A percentile compares a stretch with the other conserved stretches of the same genome.
Conservation (phyloP, 2,329 filamentous ascomycete genomes). For the Furcasterigmium sp. region DNA sequence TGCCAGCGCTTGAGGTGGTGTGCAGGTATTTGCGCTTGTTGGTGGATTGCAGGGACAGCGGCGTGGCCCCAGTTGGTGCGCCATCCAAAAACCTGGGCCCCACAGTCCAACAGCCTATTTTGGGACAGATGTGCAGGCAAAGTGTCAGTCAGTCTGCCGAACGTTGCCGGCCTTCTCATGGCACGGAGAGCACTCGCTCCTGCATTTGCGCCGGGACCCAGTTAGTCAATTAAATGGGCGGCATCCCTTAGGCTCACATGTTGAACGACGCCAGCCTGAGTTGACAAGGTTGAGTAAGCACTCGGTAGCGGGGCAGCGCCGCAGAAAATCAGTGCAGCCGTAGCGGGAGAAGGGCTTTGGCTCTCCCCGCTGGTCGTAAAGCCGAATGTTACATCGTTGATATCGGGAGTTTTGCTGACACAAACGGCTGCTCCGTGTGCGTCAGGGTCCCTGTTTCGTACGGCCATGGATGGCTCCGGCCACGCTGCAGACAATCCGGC, state of each 20-base stretch:
- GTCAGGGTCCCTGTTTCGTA: conserved; percentile 2
- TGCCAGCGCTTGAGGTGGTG: conserved; percentile 1
- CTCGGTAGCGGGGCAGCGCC: no score
- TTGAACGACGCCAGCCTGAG: no score
- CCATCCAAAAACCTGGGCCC: not conserved
- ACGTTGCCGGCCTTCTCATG: no score
- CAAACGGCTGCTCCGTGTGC: conserved; percentile 4
- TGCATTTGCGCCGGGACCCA: no score
- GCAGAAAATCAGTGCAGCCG: no score
- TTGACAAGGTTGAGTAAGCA: no score
- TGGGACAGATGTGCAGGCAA: conserved; percentile 1
- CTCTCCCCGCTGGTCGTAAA: not conserved
- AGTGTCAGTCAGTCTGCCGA: not conserved
- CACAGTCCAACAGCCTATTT: conserved; percentile 1
- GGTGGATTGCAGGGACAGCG: not conserved
- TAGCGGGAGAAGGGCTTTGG: no score
- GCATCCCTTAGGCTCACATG: no score
- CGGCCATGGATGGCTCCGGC: conserved; percentile 12
- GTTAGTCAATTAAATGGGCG: no score
- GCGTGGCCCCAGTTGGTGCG: not conserved
- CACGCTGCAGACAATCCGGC: conserved; percentile 8
- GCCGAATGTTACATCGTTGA: conserved; percentile 1
- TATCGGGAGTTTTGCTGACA: conserved; percentile 10
- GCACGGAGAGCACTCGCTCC: no score
- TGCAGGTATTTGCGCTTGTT: not conserved